Percentiles rank a stretch among this genome's conserved stretches.
These are phyloP conservation scores for Aureobasidium melanogenum DNA, from an alignment of 2,329 filamentous ascomycete genomes.

Conservation along the genomic window DNA sequence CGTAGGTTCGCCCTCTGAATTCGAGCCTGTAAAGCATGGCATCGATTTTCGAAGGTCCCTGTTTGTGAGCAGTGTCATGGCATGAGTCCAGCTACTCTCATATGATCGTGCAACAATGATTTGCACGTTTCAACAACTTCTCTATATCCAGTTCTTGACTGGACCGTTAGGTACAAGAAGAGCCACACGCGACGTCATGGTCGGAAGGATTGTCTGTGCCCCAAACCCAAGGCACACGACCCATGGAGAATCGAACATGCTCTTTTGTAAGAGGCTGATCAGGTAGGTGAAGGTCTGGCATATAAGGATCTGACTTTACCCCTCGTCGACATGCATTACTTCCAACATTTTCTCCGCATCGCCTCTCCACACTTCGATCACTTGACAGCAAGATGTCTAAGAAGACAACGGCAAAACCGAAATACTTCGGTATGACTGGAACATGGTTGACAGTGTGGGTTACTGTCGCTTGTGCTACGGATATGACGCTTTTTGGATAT, in stretches of 20 bases:
- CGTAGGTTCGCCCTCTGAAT: too few relatives aligned
- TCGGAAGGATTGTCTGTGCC: background rate
- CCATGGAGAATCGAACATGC: background rate
- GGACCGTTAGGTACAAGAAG: background rate
- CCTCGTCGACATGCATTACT: background rate
- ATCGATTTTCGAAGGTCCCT: too few relatives aligned
- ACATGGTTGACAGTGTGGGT: slow-evolving; percentile 50
- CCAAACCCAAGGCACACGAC: background rate
- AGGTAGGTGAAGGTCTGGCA: background rate
- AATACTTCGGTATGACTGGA: slow-evolving; percentile 45
- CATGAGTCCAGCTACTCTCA: background rate
- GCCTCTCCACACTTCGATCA: background rate
- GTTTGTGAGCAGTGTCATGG: background rate
- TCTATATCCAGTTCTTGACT: background rate
- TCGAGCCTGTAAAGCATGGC: background rate
- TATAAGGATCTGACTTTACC: slow-evolving; percentile 6
- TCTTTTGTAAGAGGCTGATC: background rate
- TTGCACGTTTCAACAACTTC: background rate
- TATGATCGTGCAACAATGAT: background rate
- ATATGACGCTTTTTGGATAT: slow-evolving; percentile 36
- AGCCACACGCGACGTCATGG: slow-evolving; percentile 9
- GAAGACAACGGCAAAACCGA: slow-evolving; percentile 20
- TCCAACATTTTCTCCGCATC: background rate
- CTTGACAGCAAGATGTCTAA: background rate
- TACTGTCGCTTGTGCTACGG: slow-evolving; percentile 39